Conservation (phyloP, 352 stramenopile genomes). For the Pythium rhizo-oryzae region DNA sequence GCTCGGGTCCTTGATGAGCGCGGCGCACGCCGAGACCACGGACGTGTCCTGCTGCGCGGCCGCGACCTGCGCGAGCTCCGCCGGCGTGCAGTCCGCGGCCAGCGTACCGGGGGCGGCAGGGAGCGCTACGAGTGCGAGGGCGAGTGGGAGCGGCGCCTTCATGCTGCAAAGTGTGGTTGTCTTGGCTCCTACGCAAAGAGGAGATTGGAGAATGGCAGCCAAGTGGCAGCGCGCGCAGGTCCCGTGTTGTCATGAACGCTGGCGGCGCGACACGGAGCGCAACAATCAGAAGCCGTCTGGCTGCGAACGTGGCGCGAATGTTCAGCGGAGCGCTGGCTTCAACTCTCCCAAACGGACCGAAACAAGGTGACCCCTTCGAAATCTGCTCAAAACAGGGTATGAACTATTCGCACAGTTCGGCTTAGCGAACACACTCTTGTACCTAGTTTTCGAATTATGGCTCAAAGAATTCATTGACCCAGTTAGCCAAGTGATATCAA, state of each 20-base stretch:
- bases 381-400: background rate
- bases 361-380: background rate
- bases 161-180: background rate
- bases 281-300: no score
- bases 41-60: constrained; percentile 4
- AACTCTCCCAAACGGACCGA: background rate
- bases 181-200: background rate
- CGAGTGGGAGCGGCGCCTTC: constrained; percentile 1
- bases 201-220: background rate
- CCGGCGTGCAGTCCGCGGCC: constrained; percentile 5
- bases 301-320: constrained; percentile 12
- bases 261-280: no score
- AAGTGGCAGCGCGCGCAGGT: background rate
- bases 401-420: no score
- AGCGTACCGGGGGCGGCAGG: no score
- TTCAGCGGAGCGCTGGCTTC: constrained; percentile 13
- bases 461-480: no score
- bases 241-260: no score
- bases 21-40: background rate
- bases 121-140: no score
- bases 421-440: no score
- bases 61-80: background rate
- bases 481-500: no score
- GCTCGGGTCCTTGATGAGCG: constrained; percentile 7
- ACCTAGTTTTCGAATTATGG: no score